A percentile compares a stretch with the other conserved stretches of the same genome.
Evolutionary conservation across 163 green algal genomes (phyloP).

Genomic region (Chlamydomonas reinhardtii): DNA sequence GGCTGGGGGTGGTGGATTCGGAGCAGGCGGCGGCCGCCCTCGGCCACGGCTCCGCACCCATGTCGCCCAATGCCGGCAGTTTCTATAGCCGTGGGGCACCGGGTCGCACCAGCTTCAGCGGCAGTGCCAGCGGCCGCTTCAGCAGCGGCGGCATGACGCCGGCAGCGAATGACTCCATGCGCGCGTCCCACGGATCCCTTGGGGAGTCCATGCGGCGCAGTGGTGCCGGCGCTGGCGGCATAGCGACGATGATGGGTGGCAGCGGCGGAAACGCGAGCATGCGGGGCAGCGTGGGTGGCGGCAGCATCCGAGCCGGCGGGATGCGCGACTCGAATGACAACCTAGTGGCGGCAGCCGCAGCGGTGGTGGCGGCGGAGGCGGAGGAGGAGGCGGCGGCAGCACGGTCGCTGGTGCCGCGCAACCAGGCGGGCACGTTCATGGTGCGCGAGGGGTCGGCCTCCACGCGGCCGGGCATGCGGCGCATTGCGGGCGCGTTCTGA

Average conservation of each 20-base stretch:
- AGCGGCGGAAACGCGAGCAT: no score
- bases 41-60: background rate
- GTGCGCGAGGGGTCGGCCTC: background rate
- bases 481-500: conserved; percentile 26
- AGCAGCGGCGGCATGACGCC: no score
- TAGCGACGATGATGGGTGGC: no score
- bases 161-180: background rate
- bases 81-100: background rate
- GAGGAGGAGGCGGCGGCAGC: conserved; percentile 16
- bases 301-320: background rate
- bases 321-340: no score
- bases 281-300: background rate
- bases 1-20: no score
- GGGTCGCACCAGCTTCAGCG: background rate
- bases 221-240: no score
- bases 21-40: no score
- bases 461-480: background rate
- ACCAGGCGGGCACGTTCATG: conserved; percentile 40
- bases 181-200: background rate
- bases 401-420: conserved; percentile 14
- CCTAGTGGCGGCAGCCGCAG: background rate
- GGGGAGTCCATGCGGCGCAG: background rate
- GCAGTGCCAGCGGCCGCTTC: background rate
- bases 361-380: background rate
- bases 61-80: background rate